phyloP scores from a whole-genome alignment of 257 asterid genomes.

The Solanum commersonii region DNA sequence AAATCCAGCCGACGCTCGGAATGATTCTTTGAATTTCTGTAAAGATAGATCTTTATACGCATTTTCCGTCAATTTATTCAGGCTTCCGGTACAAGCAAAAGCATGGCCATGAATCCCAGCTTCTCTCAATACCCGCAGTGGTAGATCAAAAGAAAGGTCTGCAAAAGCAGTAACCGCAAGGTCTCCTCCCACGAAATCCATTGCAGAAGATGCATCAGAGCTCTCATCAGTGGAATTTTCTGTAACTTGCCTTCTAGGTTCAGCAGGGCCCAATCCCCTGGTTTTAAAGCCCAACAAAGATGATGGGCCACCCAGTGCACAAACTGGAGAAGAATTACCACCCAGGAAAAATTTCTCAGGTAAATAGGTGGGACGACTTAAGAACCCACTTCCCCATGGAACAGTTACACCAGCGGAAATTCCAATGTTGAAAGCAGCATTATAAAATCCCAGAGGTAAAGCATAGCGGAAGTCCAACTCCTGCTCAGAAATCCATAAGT shows the following conservation, averaged over 20 bases:
- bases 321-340: constrained; percentile 76
- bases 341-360: constrained; percentile 92
- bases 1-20: constrained; percentile 67
- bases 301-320: constrained; percentile 76
- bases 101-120: constrained; percentile 90
- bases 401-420: constrained; percentile 59
- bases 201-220: constrained; percentile 36
- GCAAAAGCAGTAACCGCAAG: constrained; percentile 86
- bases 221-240: constrained; percentile 29
- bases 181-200: constrained; percentile 90
- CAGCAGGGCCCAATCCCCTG: constrained; percentile 91
- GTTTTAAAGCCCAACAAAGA: constrained; percentile 87
- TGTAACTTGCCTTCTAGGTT: constrained; percentile 48
- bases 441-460: constrained; percentile 73
- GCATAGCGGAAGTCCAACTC: constrained; percentile 87
- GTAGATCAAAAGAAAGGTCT: constrained; percentile 86
- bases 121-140: constrained; percentile 63
- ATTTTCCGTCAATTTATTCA: constrained; percentile 58
- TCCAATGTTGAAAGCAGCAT: constrained; percentile 74
- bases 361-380: constrained; percentile 43
- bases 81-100: constrained; percentile 89
- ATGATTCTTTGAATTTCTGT: constrained; percentile 56
- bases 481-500: constrained; percentile 26
- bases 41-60: constrained; percentile 44
- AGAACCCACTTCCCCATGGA: constrained; percentile 83